Evolutionary conservation across 2,329 filamentous ascomycete genomes (phyloP).

Genomic region (Scedosporium boydii): DNA sequence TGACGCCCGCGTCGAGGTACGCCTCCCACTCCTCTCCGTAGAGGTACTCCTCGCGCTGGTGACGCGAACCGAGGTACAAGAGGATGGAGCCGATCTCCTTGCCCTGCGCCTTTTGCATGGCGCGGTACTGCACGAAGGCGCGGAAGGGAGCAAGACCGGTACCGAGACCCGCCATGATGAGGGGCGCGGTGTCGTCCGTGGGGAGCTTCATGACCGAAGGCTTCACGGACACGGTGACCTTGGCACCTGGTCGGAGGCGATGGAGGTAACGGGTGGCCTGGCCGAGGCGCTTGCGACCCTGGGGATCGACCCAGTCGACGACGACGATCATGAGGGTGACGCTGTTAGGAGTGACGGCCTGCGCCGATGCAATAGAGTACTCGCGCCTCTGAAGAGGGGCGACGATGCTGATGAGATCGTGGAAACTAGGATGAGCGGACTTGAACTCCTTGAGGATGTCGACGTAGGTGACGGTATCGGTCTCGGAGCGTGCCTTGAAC

Average conservation of each 20-base stretch:
- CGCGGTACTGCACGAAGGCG: conserved; percentile 95
- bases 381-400: conserved; percentile 90
- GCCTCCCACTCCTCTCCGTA: conserved; percentile 99
- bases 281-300: conserved; percentile 80
- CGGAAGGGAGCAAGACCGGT: conserved; percentile 98
- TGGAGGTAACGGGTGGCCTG: conserved; percentile 89
- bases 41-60: conserved; percentile 96
- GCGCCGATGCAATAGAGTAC: conserved; percentile 97
- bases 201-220: conserved; percentile 99
- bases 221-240: conserved; percentile 89
- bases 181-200: conserved; percentile 71
- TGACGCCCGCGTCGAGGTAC: conserved; percentile 88
- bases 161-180: conserved; percentile 99
- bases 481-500: conserved; percentile 85
- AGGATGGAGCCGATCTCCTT: conserved; percentile 90
- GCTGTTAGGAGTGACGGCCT: conserved; percentile 83
- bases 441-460: conserved; percentile 84
- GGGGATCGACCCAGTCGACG: conserved; percentile 86
- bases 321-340: conserved; percentile 95
- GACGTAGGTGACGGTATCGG: conserved; percentile 84
- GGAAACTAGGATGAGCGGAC: conserved; percentile 80
- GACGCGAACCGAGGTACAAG: conserved; percentile 91
- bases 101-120: conserved; percentile 95
- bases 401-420: conserved; percentile 81
- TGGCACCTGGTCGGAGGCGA: conserved; percentile 61